Evolutionary conservation across 805 yeast species (phyloP).

Genomic region (Saccharomycopsis amapae): DNA sequence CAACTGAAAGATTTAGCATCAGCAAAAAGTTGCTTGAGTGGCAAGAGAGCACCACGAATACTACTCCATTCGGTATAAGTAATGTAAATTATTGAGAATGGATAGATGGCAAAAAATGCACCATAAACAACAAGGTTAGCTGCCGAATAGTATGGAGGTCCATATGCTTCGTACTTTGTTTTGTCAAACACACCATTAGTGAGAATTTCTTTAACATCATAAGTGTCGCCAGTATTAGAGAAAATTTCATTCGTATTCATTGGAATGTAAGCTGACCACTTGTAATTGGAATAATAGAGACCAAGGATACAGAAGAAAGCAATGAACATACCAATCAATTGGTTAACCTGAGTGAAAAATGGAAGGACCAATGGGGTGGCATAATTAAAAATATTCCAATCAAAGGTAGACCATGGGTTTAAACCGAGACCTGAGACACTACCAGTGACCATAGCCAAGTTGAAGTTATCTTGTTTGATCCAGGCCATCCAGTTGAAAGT

Average conservation of each 20-base stretch:
- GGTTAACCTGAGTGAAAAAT: conserved; percentile 31
- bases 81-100: conserved; percentile 47
- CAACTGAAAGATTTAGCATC: no score
- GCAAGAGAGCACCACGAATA: conserved; percentile 33
- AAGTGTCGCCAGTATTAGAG: conserved; percentile 44
- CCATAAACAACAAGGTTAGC: conserved; percentile 55
- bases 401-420: conserved; percentile 48
- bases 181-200: conserved; percentile 40
- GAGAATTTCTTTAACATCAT: conserved; percentile 41
- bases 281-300: conserved; percentile 35
- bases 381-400: conserved; percentile 39
- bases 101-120: conserved; percentile 47
- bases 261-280: conserved; percentile 34
- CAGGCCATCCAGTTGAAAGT: conserved; percentile 51
- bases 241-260: conserved; percentile 44
- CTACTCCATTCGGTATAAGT: conserved; percentile 39
- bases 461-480: conserved; percentile 45
- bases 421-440: conserved; percentile 40
- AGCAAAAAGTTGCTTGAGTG: conserved; percentile 29
- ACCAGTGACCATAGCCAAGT: conserved; percentile 46
- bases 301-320: conserved; percentile 31
- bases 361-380: conserved; percentile 38
- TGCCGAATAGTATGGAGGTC: conserved; percentile 62
- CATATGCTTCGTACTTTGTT: conserved; percentile 42
- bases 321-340: conserved; percentile 30